These are phyloP conservation scores for Fusarium sp. DNA, from an alignment of 2,329 filamentous ascomycete genomes.

Conservation along the genomic window DNA sequence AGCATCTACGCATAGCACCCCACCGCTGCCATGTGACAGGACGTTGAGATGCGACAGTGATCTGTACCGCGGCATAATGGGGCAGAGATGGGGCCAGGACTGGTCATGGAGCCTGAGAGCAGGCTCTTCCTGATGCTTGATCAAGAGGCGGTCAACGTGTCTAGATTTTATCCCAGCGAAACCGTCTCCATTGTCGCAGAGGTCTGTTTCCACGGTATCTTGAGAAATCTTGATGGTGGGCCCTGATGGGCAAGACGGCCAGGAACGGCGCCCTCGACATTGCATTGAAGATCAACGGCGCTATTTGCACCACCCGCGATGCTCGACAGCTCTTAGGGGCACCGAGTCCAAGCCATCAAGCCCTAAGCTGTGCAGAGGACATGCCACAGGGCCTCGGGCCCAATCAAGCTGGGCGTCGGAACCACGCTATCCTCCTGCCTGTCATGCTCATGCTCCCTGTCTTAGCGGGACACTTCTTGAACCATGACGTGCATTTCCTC, in stretches of 20 bases:
- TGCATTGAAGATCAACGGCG: slow-evolving; percentile 37
- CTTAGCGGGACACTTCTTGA: slow-evolving; percentile 40
- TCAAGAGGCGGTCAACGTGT: slow-evolving; percentile 41
- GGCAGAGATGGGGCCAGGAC: slow-evolving; percentile 29
- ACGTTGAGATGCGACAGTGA: slow-evolving; percentile 38
- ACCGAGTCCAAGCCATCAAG: neutral
- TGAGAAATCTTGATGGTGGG: slow-evolving; percentile 9
- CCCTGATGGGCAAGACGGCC: slow-evolving; percentile 15
- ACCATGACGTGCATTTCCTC: slow-evolving; percentile 44
- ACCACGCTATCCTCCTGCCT: slow-evolving; percentile 38
- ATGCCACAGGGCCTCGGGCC: slow-evolving; percentile 9
- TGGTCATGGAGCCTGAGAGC: slow-evolving; percentile 23
- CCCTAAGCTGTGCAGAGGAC: slow-evolving; percentile 11
- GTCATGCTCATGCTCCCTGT: slow-evolving; percentile 39
- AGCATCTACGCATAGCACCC: slow-evolving; percentile 25
- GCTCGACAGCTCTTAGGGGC: neutral
- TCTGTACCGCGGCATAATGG: slow-evolving; percentile 38
- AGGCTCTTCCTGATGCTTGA: slow-evolving; percentile 16
- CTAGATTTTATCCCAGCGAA: slow-evolving; percentile 8
- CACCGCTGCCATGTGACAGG: slow-evolving; percentile 38
- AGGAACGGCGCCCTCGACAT: slow-evolving; percentile 28
- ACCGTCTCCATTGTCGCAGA: slow-evolving; percentile 10
- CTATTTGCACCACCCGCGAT: slow-evolving; percentile 32
- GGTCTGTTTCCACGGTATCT: slow-evolving; percentile 6
- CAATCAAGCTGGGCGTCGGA: slow-evolving; percentile 30